Evolutionary conservation across 495 filamentous ascomycete species (phyloP).

Genomic region (Neurospora sp.): DNA sequence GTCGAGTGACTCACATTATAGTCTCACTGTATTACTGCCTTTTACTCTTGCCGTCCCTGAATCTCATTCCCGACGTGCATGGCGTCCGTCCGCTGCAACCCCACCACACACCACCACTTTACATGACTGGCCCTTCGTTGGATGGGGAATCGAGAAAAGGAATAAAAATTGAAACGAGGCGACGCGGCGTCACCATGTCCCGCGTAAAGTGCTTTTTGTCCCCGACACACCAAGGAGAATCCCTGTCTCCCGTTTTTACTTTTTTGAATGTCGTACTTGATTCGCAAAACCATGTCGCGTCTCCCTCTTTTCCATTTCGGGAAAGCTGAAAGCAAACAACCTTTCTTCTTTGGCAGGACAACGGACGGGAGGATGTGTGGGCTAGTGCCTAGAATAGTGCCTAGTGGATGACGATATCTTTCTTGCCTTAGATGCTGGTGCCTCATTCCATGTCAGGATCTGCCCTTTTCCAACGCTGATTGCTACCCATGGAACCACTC

Average conservation of each 20-base stretch:
- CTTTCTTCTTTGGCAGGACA: slow-evolving; percentile 1
- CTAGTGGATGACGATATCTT: not conserved
- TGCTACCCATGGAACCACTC: not conserved
- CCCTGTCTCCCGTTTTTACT: not conserved
- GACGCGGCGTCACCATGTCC: slow-evolving; percentile 1
- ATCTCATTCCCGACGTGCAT: not conserved
- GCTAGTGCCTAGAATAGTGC: not conserved
- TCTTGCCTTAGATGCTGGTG: not conserved
- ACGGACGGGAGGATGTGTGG: not conserved
- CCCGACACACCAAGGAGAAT: not conserved
- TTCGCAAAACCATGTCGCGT: not conserved
- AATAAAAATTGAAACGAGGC: not conserved
- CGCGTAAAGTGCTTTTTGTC: slow-evolving; percentile 3
- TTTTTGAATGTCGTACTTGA: not conserved
- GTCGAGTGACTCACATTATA: slow-evolving; percentile 17
- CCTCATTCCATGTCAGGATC: not conserved
- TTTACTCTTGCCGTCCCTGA: not conserved
- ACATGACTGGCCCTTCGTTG: not conserved
- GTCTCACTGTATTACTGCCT: slow-evolving; percentile 3
- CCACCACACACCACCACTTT: not conserved
- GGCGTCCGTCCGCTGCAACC: not conserved
- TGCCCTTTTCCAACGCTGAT: not conserved
- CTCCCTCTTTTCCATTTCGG: not conserved
- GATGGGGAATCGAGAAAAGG: not conserved
- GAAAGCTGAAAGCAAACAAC: slow-evolving; percentile 3